Base-by-base conservation (phyloP, 306 rosid species). In the Trifolium repens region DNA sequence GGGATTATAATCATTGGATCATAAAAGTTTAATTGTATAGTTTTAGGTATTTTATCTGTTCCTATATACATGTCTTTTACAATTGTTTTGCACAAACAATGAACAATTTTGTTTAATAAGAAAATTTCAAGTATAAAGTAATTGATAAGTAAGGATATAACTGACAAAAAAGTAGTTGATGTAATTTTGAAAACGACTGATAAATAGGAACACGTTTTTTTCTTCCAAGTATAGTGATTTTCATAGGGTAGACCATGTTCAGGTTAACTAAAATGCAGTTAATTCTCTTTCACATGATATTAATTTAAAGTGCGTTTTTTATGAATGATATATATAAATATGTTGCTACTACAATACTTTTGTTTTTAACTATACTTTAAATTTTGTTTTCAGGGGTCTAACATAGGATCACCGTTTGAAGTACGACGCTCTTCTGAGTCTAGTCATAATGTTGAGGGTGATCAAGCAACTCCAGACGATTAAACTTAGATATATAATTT, bases 1-100 rank as follows among this genome's bases (percentile, higher is more conserved):
- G 26, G 55, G 49, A 50, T 60, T 53, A 35, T 50, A 62, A 24
- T 15, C 35, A 43, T 69, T 75, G 67, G 73, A 32, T 43, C 24
- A 32, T 42, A 22, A 22, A 30, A 68, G 57, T 53, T 15, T 63
- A 43, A 67, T 63, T n/a, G 5, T 65, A 35, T 76, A 34, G 32
- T 71, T 55, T 81, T 54, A 32, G 55, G 44, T 58, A 30, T 59
- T 27, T 40, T 59, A 11, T 59, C 17, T 30, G 16, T 60, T 30
- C 40, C 17, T 60, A 60, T 60, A 30, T 14, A 30, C 22, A 30
- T 4, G 6, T 14, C 40, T 27, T 13, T 61, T 61, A 15, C 11
- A 7, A 42, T 61, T 61, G 22, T 14, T 15, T 61, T 14, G 43
- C 24, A 61, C 67, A 61, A 61, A 32, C 34, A 55, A 22, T 15